phyloP scores from a whole-genome alignment of 495 filamentous ascomycete genomes.

The Neurospora sp. region DNA sequence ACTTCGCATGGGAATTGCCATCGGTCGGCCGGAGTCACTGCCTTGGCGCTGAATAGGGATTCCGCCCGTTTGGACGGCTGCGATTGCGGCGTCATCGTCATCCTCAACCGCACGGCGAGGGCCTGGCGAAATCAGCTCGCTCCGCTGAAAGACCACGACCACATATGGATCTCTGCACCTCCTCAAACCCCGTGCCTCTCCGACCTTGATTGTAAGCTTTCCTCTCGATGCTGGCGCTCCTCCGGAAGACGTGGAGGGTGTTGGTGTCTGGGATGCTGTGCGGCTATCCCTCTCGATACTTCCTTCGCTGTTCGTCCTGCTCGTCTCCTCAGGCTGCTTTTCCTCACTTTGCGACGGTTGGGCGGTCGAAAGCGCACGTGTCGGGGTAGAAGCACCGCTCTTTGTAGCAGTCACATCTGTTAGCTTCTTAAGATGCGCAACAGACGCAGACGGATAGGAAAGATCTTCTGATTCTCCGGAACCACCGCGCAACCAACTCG shows the following conservation, averaged over 20 bases:
- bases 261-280: constrained; percentile 30
- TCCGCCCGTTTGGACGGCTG: constrained; percentile 39
- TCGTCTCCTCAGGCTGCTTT: constrained; percentile 25
- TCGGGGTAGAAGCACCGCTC: constrained; percentile 84
- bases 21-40: constrained; percentile 65
- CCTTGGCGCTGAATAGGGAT: constrained; percentile 56
- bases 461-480: constrained; percentile 38
- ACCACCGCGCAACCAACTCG: constrained; percentile 36
- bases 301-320: constrained; percentile 23
- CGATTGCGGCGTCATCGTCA: constrained; percentile 33
- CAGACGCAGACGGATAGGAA: constrained; percentile 47
- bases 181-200: constrained; percentile 70
- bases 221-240: constrained; percentile 69
- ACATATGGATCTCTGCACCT: constrained; percentile 85
- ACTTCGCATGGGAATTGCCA: constrained; percentile 93
- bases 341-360: constrained; percentile 28
- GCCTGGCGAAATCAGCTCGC: constrained; percentile 87
- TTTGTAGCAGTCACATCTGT: constrained; percentile 69
- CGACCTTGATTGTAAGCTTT: constrained; percentile 79
- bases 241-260: constrained; percentile 23
- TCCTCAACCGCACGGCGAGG: constrained; percentile 45
- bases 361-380: constrained; percentile 62
- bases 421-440: constrained; percentile 73
- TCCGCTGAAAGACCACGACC: constrained; percentile 92
- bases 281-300: constrained; percentile 25